A percentile compares a stretch with the other conserved stretches of the same genome.
These are phyloP conservation scores for Marasmius sp. DNA, from an alignment of 1,284 basidiomycete species.

Conservation along the genomic window DNA sequence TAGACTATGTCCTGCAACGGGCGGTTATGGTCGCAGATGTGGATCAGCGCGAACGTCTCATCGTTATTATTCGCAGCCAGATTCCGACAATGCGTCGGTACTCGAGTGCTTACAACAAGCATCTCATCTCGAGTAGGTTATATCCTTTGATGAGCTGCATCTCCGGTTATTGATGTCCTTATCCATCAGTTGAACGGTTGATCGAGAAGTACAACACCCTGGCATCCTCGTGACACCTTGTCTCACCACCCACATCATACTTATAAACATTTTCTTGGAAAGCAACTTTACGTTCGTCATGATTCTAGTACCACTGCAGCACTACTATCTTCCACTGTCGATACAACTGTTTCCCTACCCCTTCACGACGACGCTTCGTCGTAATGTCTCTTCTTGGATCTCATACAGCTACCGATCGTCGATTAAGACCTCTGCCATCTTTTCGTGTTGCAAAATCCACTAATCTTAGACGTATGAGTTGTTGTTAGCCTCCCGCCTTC, in stretches of 20 bases:
- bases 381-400: not conserved
- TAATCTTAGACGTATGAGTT: not conserved
- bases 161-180: conserved; percentile 5
- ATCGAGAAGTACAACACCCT: conserved; percentile 44
- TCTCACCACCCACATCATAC: not conserved
- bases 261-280: not conserved
- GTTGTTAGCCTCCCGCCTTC: not conserved
- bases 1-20: conserved; percentile 83
- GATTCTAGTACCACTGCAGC: not conserved
- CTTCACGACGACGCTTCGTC: not conserved
- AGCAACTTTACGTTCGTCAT: not conserved
- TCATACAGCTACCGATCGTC: not conserved
- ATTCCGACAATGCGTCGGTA: conserved; percentile 70
- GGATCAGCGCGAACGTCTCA: conserved; percentile 68
- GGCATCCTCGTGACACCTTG: not conserved
- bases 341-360: not conserved
- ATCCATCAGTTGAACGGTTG: conserved; percentile 61
- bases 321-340: not conserved
- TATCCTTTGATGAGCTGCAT: conserved; percentile 1
- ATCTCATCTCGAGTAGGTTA: conserved; percentile 72
- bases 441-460: not conserved
- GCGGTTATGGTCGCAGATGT: conserved; percentile 70
- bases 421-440: not conserved
- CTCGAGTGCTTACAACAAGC: conserved; percentile 74
- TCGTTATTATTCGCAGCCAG: conserved; percentile 64